A percentile compares a stretch with the other conserved stretches of the same genome.
Conservation (phyloP, 371 early-diverging fungal species). For the Mortierella sp. region DNA sequence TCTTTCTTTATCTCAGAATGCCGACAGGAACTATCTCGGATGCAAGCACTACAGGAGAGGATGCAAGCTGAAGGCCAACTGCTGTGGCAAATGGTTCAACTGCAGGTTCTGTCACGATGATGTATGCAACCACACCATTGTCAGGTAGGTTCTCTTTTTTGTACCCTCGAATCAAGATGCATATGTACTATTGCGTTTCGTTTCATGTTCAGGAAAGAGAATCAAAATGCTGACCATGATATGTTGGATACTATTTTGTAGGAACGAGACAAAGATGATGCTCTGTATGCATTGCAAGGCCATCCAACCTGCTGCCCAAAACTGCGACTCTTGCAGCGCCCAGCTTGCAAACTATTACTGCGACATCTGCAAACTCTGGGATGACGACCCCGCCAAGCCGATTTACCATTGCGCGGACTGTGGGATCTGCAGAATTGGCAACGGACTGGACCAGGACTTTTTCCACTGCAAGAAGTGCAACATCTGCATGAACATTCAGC, state of each 20-base stretch:
- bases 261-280: constrained; percentile 87
- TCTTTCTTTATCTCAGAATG: constrained; percentile 57
- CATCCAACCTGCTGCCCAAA: constrained; percentile 85
- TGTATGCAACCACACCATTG: constrained; percentile 85
- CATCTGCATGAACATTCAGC: constrained; percentile 87
- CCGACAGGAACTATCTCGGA: constrained; percentile 71
- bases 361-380: constrained; percentile 94
- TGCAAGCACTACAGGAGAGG: constrained; percentile 96
- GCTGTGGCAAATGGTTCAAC: constrained; percentile 91
- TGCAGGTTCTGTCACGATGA: constrained; percentile 99
- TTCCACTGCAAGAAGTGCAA: constrained; percentile 97
- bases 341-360: constrained; percentile 91
- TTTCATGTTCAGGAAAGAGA: background rate
- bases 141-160: constrained; percentile 69
- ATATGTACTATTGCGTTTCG: background rate
- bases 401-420: constrained; percentile 96
- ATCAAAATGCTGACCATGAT: background rate
- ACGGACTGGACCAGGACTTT: constrained; percentile 83
- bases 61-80: constrained; percentile 90
- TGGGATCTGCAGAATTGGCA: constrained; percentile 94
- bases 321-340: constrained; percentile 79
- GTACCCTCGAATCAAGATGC: background rate
- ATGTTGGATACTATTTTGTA: constrained; percentile 18
- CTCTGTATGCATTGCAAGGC: constrained; percentile 92
- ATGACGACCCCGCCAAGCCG: constrained; percentile 81